A percentile compares a stretch with the other conserved stretches of the same genome.
These are phyloP conservation scores for Auricularia sp. DNA, from an alignment of 768 basidiomycete genomes.

Conservation along the genomic window DNA sequence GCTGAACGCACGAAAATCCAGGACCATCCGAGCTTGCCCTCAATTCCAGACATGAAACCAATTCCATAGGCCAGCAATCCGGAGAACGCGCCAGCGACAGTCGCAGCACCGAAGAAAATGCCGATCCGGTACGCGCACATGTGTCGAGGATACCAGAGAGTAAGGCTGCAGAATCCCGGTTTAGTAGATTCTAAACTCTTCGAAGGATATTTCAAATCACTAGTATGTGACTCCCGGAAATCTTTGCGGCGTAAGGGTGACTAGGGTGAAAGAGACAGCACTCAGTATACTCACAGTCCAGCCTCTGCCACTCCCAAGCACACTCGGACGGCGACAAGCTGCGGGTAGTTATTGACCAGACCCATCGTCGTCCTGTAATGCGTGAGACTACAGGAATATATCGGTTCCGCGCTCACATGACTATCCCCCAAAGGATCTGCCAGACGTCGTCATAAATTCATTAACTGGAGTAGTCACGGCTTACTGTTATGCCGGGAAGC, in stretches of 20 bases:
- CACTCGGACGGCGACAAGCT: conserved; percentile 48
- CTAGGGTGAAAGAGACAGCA: not conserved
- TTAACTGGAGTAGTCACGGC: conserved; percentile 6
- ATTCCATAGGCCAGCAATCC: conserved; percentile 50
- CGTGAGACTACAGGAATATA: not conserved
- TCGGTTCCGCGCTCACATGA: conserved; percentile 32
- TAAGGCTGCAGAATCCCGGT: conserved; percentile 30
- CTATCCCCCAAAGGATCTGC: conserved; percentile 53
- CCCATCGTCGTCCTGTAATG: conserved; percentile 51
- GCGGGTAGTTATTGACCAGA: conserved; percentile 54
- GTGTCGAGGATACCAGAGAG: conserved; percentile 60
- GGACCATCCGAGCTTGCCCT: conserved; percentile 46
- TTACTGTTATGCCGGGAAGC: conserved; percentile 57
- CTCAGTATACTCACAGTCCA: conserved; percentile 28
- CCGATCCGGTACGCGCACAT: conserved; percentile 50
- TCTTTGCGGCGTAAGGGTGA: not conserved
- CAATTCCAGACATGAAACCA: conserved; percentile 39
- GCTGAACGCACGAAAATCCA: conserved; percentile 29
- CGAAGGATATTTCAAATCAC: conserved; percentile 22
- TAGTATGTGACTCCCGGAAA: conserved; percentile 71
- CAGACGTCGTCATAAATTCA: not conserved
- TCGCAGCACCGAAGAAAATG: conserved; percentile 57
- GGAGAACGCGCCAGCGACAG: conserved; percentile 53
- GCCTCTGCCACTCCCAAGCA: conserved; percentile 60
- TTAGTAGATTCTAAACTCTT: no score